phyloP scores from a whole-genome alignment of 352 stramenopile species.

The Globisporangium spinosum region DNA sequence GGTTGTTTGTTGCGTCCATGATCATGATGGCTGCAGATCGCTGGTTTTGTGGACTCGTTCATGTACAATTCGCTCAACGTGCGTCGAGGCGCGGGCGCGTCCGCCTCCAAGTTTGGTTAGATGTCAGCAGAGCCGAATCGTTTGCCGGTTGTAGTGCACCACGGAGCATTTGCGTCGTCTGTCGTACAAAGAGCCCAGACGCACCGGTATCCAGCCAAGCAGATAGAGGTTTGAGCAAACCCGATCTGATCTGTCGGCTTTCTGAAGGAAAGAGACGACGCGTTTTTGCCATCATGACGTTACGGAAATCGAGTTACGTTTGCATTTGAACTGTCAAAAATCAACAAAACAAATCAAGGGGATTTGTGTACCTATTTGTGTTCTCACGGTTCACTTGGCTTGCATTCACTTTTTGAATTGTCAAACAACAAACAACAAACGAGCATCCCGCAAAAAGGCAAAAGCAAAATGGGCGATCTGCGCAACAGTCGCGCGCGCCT shows the following conservation, averaged over 20 bases:
- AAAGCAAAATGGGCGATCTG: slow-evolving; percentile 32
- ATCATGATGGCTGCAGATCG: slow-evolving; percentile 43
- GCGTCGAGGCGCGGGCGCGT: slow-evolving; percentile 25
- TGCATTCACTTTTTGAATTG: slow-evolving; percentile 10
- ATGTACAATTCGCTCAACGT: slow-evolving; percentile 82
- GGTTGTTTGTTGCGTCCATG: not conserved
- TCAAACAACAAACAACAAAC: not conserved
- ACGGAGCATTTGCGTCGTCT: not conserved
- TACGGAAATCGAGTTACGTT: no score
- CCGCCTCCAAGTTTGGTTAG: slow-evolving; percentile 34
- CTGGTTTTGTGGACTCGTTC: slow-evolving; percentile 85
- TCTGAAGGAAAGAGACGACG: not conserved
- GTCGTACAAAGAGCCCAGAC: not conserved
- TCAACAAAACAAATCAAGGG: not conserved
- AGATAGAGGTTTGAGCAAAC: not conserved
- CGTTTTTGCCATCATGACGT: not conserved
- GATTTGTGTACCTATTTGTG: not conserved
- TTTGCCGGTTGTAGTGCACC: not conserved
- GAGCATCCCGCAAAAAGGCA: not conserved
- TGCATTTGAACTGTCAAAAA: not conserved
- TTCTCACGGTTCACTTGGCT: not conserved
- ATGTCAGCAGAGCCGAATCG: not conserved
- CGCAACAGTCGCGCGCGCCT: slow-evolving; percentile 59
- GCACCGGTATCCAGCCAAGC: no score
- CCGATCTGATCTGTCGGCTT: not conserved